Conservation (phyloP, 495 filamentous ascomycete genomes). For the Trichodelitschia bisporula region DNA sequence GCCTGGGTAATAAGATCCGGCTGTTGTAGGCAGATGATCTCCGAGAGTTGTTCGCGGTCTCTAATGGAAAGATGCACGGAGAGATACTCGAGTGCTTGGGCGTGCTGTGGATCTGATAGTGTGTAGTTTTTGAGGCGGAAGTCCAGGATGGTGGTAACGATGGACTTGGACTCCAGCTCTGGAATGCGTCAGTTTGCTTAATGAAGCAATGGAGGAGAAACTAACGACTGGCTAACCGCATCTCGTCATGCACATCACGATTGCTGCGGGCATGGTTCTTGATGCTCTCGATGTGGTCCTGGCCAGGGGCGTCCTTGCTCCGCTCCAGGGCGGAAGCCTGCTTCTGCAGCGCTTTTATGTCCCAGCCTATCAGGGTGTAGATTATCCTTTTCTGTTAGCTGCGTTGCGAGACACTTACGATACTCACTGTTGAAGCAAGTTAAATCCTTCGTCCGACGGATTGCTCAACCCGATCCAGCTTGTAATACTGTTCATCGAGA, state of each 20-base stretch:
- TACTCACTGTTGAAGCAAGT: constrained; percentile 34
- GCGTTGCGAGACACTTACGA: too few relatives aligned
- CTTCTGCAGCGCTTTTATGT: constrained; percentile 30
- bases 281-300: constrained; percentile 24
- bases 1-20: constrained; percentile 35
- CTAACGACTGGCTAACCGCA: too few relatives aligned
- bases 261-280: constrained; percentile 23
- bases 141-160: constrained; percentile 24
- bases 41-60: constrained; percentile 33
- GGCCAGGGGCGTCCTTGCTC: constrained; percentile 19
- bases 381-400: constrained; percentile 25
- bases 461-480: constrained; percentile 38
- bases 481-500: constrained; percentile 32
- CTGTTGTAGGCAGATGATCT: constrained; percentile 26
- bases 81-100: constrained; percentile 31
- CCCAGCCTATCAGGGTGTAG: constrained; percentile 33
- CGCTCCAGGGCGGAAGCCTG: constrained; percentile 27
- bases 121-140: constrained; percentile 5
- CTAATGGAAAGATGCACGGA: constrained; percentile 28
- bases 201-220: too few relatives aligned
- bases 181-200: too few relatives aligned
- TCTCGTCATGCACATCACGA: too few relatives aligned
- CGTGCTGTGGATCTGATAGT: constrained; percentile 26
- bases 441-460: constrained; percentile 39
- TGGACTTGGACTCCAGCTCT: constrained; percentile 19